Evolutionary conservation across 2,329 filamentous ascomycete species (phyloP).

Genomic region (Claviceps lovelessii): DNA sequence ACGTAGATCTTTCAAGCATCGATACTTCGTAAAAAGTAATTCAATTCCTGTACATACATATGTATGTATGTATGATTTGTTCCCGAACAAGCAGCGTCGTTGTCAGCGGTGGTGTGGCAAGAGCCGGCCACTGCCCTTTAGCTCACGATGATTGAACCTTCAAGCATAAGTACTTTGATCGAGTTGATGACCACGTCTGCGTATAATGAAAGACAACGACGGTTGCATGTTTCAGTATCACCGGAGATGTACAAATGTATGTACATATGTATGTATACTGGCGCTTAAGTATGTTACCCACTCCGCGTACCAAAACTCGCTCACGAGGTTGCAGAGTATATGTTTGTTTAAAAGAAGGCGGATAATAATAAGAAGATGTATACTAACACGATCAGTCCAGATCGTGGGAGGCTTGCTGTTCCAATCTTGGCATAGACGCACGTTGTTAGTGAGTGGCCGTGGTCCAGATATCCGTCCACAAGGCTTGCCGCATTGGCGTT

Average conservation of each 20-base stretch:
- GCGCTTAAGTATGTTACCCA: no score
- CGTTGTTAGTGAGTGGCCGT: not conserved
- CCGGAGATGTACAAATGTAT: no score
- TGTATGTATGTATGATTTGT: not conserved
- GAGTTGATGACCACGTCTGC: not conserved
- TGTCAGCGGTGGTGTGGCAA: not conserved
- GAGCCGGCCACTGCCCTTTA: not conserved
- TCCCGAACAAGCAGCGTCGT: not conserved
- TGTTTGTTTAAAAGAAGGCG: no score
- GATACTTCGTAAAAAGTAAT: not conserved
- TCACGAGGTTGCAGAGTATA: no score
- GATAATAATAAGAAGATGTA: not conserved
- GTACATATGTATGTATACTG: not conserved
- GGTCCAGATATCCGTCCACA: not conserved
- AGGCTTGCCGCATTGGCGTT: not conserved
- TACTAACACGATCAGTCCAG: not conserved
- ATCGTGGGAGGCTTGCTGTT: not conserved
- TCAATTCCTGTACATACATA: no score
- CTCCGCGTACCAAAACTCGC: not conserved
- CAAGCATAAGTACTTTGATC: not conserved
- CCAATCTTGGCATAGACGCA: not conserved
- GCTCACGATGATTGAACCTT: no score
- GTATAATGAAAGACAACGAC: not conserved
- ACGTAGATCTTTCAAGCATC: not conserved
- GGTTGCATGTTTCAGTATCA: not conserved